A percentile compares a stretch with the other conserved stretches of the same genome.
These are phyloP conservation scores for Neurospora sp. DNA, from an alignment of 495 filamentous ascomycete species.

Conservation along the genomic window DNA sequence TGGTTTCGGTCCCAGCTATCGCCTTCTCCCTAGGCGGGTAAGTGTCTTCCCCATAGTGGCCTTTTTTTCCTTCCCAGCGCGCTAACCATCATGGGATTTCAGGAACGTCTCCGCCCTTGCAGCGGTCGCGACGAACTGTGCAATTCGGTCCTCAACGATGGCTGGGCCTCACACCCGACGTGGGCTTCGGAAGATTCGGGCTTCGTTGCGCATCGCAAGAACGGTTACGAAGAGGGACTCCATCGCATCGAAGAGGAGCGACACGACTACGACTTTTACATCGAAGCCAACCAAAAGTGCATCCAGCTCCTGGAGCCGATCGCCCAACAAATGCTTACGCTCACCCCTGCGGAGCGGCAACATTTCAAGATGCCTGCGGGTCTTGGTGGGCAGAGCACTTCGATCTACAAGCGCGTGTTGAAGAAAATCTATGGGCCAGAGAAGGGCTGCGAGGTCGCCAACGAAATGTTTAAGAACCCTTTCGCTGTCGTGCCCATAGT, in stretches of 20 bases:
- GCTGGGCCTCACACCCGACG: slow-evolving; percentile 97
- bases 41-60: slow-evolving; percentile 12
- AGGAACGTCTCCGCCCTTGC: slow-evolving; percentile 78
- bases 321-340: slow-evolving; percentile 70
- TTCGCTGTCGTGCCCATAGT: slow-evolving; percentile 78
- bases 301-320: slow-evolving; percentile 94
- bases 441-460: slow-evolving; percentile 69
- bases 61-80: neutral
- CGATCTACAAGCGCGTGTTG: slow-evolving; percentile 90
- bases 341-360: slow-evolving; percentile 58
- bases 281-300: slow-evolving; percentile 84
- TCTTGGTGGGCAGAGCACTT: slow-evolving; percentile 86
- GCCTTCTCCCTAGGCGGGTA: slow-evolving; percentile 73
- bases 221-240: slow-evolving; percentile 80
- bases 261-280: slow-evolving; percentile 97
- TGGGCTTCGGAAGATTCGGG: slow-evolving; percentile 99
- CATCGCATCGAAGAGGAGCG: slow-evolving; percentile 97
- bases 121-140: slow-evolving; percentile 92
- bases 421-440: slow-evolving; percentile 97
- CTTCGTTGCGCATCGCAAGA: slow-evolving; percentile 97
- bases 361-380: slow-evolving; percentile 68
- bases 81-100: slow-evolving; percentile 1
- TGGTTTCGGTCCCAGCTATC: slow-evolving; percentile 86
- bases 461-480: slow-evolving; percentile 71
- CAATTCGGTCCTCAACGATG: slow-evolving; percentile 82